Evolutionary conservation across 2,329 filamentous ascomycete genomes (phyloP).

Genomic region (Periconia sp.): DNA sequence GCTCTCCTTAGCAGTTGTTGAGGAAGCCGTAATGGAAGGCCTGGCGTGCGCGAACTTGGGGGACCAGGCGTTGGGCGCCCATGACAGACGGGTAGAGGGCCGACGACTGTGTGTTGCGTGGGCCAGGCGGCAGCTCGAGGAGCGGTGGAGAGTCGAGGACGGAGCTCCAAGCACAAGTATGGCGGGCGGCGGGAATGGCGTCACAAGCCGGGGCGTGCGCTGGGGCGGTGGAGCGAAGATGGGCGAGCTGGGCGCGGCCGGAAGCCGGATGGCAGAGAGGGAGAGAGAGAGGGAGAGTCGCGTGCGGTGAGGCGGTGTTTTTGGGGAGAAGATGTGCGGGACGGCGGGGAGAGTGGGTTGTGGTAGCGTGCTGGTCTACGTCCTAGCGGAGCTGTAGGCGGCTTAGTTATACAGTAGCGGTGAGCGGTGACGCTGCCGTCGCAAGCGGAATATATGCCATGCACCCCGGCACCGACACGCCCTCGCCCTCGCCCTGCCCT

Average conservation of each 20-base stretch:
- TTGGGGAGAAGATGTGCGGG: slow-evolving; percentile 10
- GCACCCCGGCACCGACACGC: no score
- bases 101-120: no score
- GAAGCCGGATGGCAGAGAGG: slow-evolving; percentile 4
- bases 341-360: slow-evolving; percentile 3
- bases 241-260: slow-evolving; percentile 1
- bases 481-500: slow-evolving; percentile 12
- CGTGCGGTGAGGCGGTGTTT: slow-evolving; percentile 4
- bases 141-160: no score
- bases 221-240: slow-evolving; percentile 1
- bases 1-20: slow-evolving; percentile 19
- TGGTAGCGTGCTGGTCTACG: no score
- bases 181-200: slow-evolving; percentile 6
- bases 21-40: slow-evolving; percentile 21
- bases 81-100: no score
- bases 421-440: slow-evolving; percentile 12
- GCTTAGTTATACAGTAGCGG: slow-evolving; percentile 24
- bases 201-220: slow-evolving; percentile 13
- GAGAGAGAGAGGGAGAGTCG: no score
- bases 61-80: slow-evolving; percentile 30
- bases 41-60: slow-evolving; percentile 27
- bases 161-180: no score
- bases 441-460: slow-evolving; percentile 19
- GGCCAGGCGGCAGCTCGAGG: no score
- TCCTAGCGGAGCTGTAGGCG: background rate